Conservation (phyloP, 345 rosid genomes). For the Hypericum androsaemum region DNA sequence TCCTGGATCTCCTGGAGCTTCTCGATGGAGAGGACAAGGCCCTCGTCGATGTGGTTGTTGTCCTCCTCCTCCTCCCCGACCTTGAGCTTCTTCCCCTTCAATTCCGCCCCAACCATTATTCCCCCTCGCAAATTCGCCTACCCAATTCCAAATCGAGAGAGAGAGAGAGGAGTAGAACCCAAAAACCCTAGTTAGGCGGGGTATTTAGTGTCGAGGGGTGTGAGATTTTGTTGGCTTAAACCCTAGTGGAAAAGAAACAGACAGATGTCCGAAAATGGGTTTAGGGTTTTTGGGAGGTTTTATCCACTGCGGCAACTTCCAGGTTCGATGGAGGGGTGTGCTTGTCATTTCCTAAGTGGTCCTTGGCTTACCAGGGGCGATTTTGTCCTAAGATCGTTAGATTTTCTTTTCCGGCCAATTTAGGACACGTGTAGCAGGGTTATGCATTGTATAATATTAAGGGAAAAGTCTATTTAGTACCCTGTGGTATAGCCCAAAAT, state of each 20-base stretch:
- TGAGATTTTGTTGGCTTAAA: conserved; percentile 24
- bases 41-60: conserved; percentile 55
- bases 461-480: too few relatives aligned
- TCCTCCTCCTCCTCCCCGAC: conserved; percentile 59
- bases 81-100: conserved; percentile 75
- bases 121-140: conserved; percentile 1
- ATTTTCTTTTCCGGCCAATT: too few relatives aligned
- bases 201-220: not conserved
- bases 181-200: conserved; percentile 18
- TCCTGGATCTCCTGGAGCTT: conserved; percentile 96
- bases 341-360: too few relatives aligned
- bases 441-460: too few relatives aligned
- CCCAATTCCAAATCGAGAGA: not conserved
- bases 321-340: too few relatives aligned
- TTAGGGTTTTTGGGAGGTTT: conserved; percentile 72
- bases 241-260: conserved; percentile 31
- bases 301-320: conserved; percentile 4
- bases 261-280: conserved; percentile 3
- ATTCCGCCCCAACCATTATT: conserved; percentile 52
- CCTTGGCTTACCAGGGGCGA: too few relatives aligned
- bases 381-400: too few relatives aligned
- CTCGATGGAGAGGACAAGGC: conserved; percentile 80
- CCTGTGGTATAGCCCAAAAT: too few relatives aligned
- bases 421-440: too few relatives aligned
- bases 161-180: not conserved